Conservation (phyloP, 2,329 filamentous ascomycete genomes). For the Diatrype stigma region DNA sequence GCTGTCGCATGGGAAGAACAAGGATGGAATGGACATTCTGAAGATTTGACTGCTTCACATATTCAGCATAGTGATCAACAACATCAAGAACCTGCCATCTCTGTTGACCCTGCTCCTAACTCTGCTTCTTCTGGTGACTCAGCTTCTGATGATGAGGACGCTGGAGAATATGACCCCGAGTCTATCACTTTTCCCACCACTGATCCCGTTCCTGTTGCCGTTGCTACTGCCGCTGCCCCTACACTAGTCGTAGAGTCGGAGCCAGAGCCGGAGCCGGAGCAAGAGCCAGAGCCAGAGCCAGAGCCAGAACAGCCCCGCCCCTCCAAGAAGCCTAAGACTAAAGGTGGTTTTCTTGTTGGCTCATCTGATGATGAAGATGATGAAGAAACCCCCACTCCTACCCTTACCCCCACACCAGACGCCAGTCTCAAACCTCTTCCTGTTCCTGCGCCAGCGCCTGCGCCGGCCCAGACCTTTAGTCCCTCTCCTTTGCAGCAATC, state of each 20-base stretch:
- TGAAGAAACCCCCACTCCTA: slow-evolving; percentile 23
- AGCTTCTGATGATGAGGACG: slow-evolving; percentile 46
- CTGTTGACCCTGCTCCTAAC: slow-evolving; percentile 41
- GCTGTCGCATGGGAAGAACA: slow-evolving; percentile 41
- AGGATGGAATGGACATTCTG: slow-evolving; percentile 51
- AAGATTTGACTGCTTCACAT: slow-evolving; percentile 47
- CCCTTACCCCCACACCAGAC: slow-evolving; percentile 13
- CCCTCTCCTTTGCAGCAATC: slow-evolving; percentile 22
- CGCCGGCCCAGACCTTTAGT: slow-evolving; percentile 13
- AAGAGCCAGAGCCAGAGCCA: slow-evolving; percentile 13
- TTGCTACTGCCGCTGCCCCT: slow-evolving; percentile 6
- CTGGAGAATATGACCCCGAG: slow-evolving; percentile 55
- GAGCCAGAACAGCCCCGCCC: slow-evolving; percentile 32
- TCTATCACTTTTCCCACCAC: slow-evolving; percentile 40
- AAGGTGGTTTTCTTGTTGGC: slow-evolving; percentile 57
- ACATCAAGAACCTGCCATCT: slow-evolving; percentile 42
- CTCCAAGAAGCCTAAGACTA: slow-evolving; percentile 55
- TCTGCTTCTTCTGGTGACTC: slow-evolving; percentile 47
- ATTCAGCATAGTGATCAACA: slow-evolving; percentile 52
- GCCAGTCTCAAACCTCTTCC: slow-evolving; percentile 20
- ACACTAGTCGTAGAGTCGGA: slow-evolving; percentile 25
- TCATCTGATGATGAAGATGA: slow-evolving; percentile 57
- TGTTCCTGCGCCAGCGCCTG: slow-evolving; percentile 14
- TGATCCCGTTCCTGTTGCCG: slow-evolving; percentile 1
- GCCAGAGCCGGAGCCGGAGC: slow-evolving; percentile 23